Base-by-base conservation (phyloP, 139 green algal species). In the Haematococcus sp. region DNA sequence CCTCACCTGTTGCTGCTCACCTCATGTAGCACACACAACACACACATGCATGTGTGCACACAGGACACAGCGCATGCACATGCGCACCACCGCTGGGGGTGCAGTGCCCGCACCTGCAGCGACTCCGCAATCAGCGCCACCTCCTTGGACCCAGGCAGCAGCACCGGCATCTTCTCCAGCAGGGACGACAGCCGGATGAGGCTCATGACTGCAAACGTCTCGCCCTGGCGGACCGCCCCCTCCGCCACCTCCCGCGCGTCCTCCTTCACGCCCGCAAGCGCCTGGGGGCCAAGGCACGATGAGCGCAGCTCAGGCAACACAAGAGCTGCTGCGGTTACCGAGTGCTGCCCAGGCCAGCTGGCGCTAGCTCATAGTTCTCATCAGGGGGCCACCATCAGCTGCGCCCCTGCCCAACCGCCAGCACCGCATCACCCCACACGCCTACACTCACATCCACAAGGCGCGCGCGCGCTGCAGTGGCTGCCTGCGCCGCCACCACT, bases 401-500 rank as follows among this genome's bases (percentile, higher is more conserved):
- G 40, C 40, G 11, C 40, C 7, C 40, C 40, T 7, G 7, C 40
- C 7, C 7, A 7, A 49, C 11, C 40, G 7, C 11, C 40, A 11
- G 7, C 40, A 49, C 40, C 7, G 40, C 40, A 7, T 11, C 40
- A 19, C 11, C 40, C 40, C 40, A 49, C 7, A 7, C 40, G 40
- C 58, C 58, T 34, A 54, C 56, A 67, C 71, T 74, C 67, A 88
- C 82, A 32, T 88, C 78, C 52, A 88, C 44, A 28, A 88, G 25
- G n/a, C 78, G 64, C 2, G 63, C 60, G 17, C 82, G 61, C 35
- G 63, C 65, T 0, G 68, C 59, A 1, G 56, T 35, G n/a, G 82
- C 78, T 63, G 69, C 73, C 51, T 63, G 73, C 25, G 73, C 70
- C 17, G 23, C 19, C 2, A 73, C 59, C 13, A 79, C 40, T 17